Base-by-base conservation (phyloP, 805 yeast genomes). In the Suhomyces kilbournensis region DNA sequence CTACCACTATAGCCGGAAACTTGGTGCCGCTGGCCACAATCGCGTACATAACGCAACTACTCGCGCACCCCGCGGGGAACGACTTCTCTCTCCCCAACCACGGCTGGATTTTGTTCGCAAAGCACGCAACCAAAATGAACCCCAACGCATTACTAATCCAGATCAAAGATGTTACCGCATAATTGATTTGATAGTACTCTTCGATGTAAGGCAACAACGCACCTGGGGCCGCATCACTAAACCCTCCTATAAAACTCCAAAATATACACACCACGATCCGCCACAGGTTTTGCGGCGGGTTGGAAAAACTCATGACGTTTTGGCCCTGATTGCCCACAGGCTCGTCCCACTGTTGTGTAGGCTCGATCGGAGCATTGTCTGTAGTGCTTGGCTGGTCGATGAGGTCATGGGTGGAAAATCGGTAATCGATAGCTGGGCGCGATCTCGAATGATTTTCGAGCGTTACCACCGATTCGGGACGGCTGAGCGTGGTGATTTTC, bases 61-160 rank as follows among this genome's bases (percentile, higher is more conserved):
- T 59, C 1, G 62, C 35, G 32, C 69, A 61, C 2, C 84, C 84
- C 6, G 72, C 53, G 0, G 71, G 58, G 30, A 77, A 56, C 58
- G 77, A 68, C 49, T 68, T 68, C n/a, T 63, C 66, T 45, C 71
- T 72, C 0, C 82, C 82, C 6, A 82, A 57, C 35, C 62, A 53
- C 1, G 63, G 59, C 54, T 77, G 78, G 47, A 82, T 52, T 48
- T 68, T 64, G 56, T 79, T 81, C 6, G 82, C 70, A n/a, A 74
- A 54, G n/a, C 72, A 58, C 0, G 86, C 87, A 44, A 81, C 68
- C 3, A 73, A 25, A 8, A 83, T 74, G 60, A 70, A 83, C 0
- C 87, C 88, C n/a, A 75, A 48, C 0, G 86, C 84, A 60, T 75
- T 80, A 32, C 81, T 72, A 54, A 83, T 64, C 86, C 87, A 83